Conservation (phyloP, 2,329 filamentous ascomycete species). For the Macrophomina tecta region DNA sequence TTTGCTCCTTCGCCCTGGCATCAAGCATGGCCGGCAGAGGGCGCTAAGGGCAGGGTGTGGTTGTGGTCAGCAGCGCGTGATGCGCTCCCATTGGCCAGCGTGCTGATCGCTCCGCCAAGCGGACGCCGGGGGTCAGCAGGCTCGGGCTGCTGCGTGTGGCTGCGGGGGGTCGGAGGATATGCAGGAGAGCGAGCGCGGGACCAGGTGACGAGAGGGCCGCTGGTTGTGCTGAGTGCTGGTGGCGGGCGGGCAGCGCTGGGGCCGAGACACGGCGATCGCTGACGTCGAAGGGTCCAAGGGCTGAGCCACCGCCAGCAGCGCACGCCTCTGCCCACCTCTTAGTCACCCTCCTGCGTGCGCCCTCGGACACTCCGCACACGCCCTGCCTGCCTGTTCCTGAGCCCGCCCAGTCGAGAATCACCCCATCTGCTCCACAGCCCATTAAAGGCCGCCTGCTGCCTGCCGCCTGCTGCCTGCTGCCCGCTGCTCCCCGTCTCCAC, state of each 20-base stretch:
- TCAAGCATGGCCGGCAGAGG: background rate
- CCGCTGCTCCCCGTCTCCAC: background rate
- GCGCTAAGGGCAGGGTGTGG: constrained; percentile 2
- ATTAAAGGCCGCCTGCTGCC: constrained; percentile 16
- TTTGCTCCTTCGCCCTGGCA: constrained; percentile 10
- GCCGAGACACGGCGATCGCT: constrained; percentile 7
- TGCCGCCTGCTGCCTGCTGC: background rate
- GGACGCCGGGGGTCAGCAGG: constrained; percentile 10
- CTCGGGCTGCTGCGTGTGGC: constrained; percentile 19
- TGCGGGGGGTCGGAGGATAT: constrained; percentile 3
- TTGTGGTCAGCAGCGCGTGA: constrained; percentile 22
- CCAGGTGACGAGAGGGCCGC: no score
- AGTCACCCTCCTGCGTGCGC: no score
- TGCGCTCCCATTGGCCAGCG: constrained; percentile 14
- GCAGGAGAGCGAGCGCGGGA: background rate
- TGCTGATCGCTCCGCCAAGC: constrained; percentile 10
- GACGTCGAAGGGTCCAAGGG: background rate
- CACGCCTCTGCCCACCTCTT: no score
- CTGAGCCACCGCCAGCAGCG: constrained; percentile 7
- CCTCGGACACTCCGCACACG: no score
- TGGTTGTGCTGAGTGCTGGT: no score
- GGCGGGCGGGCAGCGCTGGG: background rate
- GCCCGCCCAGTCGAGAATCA: background rate
- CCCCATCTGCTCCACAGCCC: background rate
- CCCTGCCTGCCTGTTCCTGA: no score